Percentiles rank a stretch among this genome's conserved stretches.
Conservation (phyloP, 441 rosid genomes). For the Erodium trifolium region DNA sequence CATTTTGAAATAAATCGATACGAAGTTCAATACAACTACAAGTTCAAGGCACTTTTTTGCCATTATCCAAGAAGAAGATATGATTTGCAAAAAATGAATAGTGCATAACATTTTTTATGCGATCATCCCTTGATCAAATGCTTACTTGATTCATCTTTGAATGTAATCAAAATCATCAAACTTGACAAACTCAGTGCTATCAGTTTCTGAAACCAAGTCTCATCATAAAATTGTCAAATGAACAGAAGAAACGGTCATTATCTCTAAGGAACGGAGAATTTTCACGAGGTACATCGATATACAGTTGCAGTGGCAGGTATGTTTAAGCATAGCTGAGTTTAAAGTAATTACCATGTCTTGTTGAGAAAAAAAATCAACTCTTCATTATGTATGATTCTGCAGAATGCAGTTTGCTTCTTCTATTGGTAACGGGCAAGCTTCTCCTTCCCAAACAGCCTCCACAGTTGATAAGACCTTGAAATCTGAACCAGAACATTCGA, state of each 20-base stretch:
- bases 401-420: slow-evolving; percentile 53
- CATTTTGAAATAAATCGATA: no score
- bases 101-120: no score
- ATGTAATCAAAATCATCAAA: neutral
- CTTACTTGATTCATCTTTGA: neutral
- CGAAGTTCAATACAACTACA: no score
- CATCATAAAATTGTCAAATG: slow-evolving; percentile 24
- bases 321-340: neutral
- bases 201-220: slow-evolving; percentile 9
- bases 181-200: neutral
- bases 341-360: neutral
- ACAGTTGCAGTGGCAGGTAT: slow-evolving; percentile 63
- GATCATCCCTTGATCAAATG: neutral
- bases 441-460: slow-evolving; percentile 49
- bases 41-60: no score
- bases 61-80: no score
- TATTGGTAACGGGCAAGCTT: slow-evolving; percentile 38
- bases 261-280: slow-evolving; percentile 49
- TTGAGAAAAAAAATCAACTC: slow-evolving; percentile 11
- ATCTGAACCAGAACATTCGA: slow-evolving; percentile 45
- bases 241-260: slow-evolving; percentile 59
- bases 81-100: no score
- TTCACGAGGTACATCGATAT: slow-evolving; percentile 38
- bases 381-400: slow-evolving; percentile 24
- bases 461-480: slow-evolving; percentile 42